Base-by-base conservation (phyloP, 2,329 filamentous ascomycete species). In the Cladosporium colombiae region DNA sequence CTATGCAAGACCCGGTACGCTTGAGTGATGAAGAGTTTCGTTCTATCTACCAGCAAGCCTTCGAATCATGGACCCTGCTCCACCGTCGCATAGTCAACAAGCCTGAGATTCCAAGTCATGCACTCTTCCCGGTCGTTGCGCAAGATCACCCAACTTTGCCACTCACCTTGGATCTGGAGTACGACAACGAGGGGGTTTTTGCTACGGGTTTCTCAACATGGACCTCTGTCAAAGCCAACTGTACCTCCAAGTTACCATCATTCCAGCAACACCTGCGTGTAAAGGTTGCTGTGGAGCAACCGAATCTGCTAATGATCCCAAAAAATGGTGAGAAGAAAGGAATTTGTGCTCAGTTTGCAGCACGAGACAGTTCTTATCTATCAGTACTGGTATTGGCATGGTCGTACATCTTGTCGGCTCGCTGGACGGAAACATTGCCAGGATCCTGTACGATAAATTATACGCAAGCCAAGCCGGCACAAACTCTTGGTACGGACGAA, bases 331-430 rank as follows among this genome's bases (percentile, higher is more conserved):
- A 50, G 21, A 50, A 50, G 46, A 50, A 25, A 50, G 46, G 25
- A 50, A 14, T 25, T 50, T 50, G 46, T 25, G 46, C 46, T 25
- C n/a, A 23, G 46, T 50, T 50, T 50, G 46, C 11, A 23, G 46
- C 21, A 23, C 46, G 46, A 50, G 46, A 50, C 46, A 50, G 25
- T 50, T 50, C 21, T 25, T 50, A 50, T 25, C 46, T 50, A 50
- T 23, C 46, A 25, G 46, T 50, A 25, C 46, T 50, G 21, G 46
- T 25, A 50, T 25, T 50, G 21, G 46, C 46, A 50, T 50, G 46
- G 46, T 50, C 46, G 25, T 50, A 50, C 46, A 50, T 50, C 46
- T 50, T 50, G 46, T 50, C 46, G 25, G 46, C 46, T 50, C 46
- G 46, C 46, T 50, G 46, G 46, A 50, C 46, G 21, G 46, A 50